phyloP scores from a whole-genome alignment of 2,329 filamentous ascomycete genomes.

The Talaromyces sp. region DNA sequence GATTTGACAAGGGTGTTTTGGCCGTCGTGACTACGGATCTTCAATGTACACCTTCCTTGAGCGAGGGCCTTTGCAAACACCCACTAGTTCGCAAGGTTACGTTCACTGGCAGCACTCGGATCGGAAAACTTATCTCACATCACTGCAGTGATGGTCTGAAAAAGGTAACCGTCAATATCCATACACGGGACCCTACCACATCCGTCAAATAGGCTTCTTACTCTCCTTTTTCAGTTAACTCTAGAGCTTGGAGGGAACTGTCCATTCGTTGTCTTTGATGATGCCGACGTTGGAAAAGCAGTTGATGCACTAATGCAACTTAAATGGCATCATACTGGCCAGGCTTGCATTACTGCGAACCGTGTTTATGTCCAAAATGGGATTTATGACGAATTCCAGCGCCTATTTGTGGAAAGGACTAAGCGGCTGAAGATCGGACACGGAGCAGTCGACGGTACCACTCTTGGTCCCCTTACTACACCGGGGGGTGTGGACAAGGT shows the following conservation, averaged over 20 bases:
- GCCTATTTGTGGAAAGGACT: constrained; percentile 14
- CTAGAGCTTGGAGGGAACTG: constrained; percentile 61
- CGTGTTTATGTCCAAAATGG: constrained; percentile 54
- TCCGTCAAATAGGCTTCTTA: too few relatives aligned
- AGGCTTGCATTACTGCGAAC: constrained; percentile 52
- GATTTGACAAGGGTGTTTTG: constrained; percentile 29
- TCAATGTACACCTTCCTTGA: constrained; percentile 25
- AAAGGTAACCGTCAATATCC: constrained; percentile 53
- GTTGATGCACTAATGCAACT: constrained; percentile 33
- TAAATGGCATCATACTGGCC: constrained; percentile 45
- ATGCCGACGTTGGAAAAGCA: constrained; percentile 56
- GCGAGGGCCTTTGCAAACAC: constrained; percentile 28
- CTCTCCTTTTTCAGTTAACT: too few relatives aligned
- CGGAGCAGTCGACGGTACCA: constrained; percentile 36
- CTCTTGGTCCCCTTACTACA: constrained; percentile 25
- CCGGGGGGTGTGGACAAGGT: constrained; percentile 60
- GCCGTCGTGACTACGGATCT: constrained; percentile 30
- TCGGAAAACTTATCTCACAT: constrained; percentile 28
- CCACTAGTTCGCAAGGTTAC: constrained; percentile 29
- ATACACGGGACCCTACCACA: too few relatives aligned
- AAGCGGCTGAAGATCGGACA: constrained; percentile 26
- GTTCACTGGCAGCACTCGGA: constrained; percentile 30
- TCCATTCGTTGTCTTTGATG: constrained; percentile 58
- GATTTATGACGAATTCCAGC: constrained; percentile 46
- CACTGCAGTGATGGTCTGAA: constrained; percentile 50